These are phyloP conservation scores for Colletotrichum tabaci DNA, from an alignment of 2,329 filamentous ascomycete genomes.

Conservation along the genomic window DNA sequence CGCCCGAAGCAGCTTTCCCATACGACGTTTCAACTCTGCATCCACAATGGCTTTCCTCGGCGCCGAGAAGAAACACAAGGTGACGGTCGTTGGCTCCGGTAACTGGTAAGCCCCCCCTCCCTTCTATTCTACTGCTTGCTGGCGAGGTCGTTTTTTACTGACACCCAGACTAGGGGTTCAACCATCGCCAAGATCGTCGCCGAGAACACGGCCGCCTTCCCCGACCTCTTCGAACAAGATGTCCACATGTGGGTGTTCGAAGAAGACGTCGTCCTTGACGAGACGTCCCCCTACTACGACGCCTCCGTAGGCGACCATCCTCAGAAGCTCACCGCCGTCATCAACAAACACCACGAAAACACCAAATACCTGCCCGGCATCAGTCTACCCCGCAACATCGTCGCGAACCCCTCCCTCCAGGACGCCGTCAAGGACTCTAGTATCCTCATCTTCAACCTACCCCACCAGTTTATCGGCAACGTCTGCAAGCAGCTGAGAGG, in stretches of 20 bases:
- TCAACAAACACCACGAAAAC: constrained; percentile 96
- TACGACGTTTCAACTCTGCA: constrained; percentile 28
- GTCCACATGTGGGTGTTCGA: constrained; percentile 99
- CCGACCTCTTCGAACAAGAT: constrained; percentile 85
- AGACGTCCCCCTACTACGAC: constrained; percentile 82
- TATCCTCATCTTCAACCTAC: constrained; percentile 95
- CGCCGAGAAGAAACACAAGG: constrained; percentile 85
- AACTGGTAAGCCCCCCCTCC: constrained; percentile 79
- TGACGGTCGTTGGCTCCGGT: constrained; percentile 93
- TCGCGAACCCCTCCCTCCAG: constrained; percentile 85
- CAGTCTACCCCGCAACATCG: constrained; percentile 83
- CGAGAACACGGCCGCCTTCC: constrained; percentile 86
- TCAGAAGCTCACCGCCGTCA: constrained; percentile 90
- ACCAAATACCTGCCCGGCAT: constrained; percentile 97
- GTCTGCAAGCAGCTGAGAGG: constrained; percentile 89
- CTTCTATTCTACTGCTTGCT: neutral
- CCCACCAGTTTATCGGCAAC: constrained; percentile 94
- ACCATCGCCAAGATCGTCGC: constrained; percentile 98
- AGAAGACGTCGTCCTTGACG: constrained; percentile 84
- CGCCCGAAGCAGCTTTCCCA: constrained; percentile 36
- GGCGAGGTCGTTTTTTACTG: neutral
- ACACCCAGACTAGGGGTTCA: constrained; percentile 78
- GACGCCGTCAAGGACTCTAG: constrained; percentile 88
- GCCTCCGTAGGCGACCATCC: constrained; percentile 73
- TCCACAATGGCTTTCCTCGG: constrained; percentile 55